These are phyloP conservation scores for Colletotrichum sp. DNA, from an alignment of 2,329 filamentous ascomycete species.

Conservation along the genomic window DNA sequence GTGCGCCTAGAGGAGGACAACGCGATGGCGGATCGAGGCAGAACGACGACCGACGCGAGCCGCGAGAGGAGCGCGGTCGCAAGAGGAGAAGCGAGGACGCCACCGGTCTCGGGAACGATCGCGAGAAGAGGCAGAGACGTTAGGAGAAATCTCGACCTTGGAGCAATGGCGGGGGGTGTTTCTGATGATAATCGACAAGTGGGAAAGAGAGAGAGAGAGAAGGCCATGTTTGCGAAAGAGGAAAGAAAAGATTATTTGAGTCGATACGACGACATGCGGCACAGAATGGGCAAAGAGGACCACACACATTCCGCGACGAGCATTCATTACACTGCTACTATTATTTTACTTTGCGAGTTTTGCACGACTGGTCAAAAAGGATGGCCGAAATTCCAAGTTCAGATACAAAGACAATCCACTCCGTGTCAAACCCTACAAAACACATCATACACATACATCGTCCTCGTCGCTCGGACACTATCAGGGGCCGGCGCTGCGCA, in stretches of 20 bases:
- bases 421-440: neutral
- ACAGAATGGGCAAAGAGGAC: conserved; percentile 2
- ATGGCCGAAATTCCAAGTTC: conserved; percentile 3
- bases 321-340: conserved; percentile 14
- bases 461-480: neutral
- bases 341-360: neutral
- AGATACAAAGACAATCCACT: conserved; percentile 20
- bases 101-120: conserved; percentile 43
- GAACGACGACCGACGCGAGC: conserved; percentile 34
- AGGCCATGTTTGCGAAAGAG: neutral
- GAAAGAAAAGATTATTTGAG: neutral
- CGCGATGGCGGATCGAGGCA: conserved; percentile 32
- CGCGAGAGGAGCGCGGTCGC: conserved; percentile 41
- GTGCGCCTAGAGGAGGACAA: conserved; percentile 30
- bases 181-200: neutral
- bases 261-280: conserved; percentile 13
- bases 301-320: neutral
- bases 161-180: neutral
- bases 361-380: conserved; percentile 5
- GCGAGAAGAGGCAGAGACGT: conserved; percentile 61
- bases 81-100: conserved; percentile 58
- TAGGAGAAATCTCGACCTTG: conserved; percentile 33
- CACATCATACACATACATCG: neutral
- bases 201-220: neutral
- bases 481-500: neutral